Evolutionary conservation across 1,139 yeast species (phyloP), one percentile per base, ranked within the genome.

Genomic region (Pichia sp.): DNA sequence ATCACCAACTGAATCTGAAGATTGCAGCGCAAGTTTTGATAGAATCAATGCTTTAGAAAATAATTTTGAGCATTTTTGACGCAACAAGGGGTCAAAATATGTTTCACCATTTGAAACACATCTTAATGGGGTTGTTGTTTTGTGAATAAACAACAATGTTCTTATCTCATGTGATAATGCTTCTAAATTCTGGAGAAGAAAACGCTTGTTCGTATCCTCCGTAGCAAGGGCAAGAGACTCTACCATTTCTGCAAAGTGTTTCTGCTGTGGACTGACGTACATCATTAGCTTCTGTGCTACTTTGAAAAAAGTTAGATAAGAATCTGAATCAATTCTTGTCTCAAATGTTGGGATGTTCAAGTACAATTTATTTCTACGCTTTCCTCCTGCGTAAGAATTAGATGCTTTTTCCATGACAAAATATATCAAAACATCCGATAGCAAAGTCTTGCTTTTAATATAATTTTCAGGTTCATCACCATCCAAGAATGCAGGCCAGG

Each of bases 401-500:
- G 61, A 55, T 1, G 63, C 16, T 42, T 61, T 62, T 42, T 67
- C 67, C 52, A 60, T 63, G 5, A 65, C 40, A 36, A 66, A 55
- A 47, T 61, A 60, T 48, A 68, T 57, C 4, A 66, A 59, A n/a
- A 68, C 63, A 19, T 64, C 59, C n/a, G 67, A 61, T 45, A 67
- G 48, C 15, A 67, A 56, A 49, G 63, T 59, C 41, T 57, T 59
- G 10, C 48, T 31, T 7, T 40, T 32, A 26, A 55, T 29, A 31
- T 61, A 59, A 2, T 50, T 38, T 5, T 48, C 49, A 2, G 61
- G 57, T 15, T 54, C 54, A 30, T 58, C 56, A 6, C 64, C 61
- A 26, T 52, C 84, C 36, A 89, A 70, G 95, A 97, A 90, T 0
- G 95, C 93, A 1, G 96, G 93, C 97, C 97, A 89, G 16, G 58